Base-by-base conservation (phyloP, 345 rosid genomes). In the Arabis hirsuta region DNA sequence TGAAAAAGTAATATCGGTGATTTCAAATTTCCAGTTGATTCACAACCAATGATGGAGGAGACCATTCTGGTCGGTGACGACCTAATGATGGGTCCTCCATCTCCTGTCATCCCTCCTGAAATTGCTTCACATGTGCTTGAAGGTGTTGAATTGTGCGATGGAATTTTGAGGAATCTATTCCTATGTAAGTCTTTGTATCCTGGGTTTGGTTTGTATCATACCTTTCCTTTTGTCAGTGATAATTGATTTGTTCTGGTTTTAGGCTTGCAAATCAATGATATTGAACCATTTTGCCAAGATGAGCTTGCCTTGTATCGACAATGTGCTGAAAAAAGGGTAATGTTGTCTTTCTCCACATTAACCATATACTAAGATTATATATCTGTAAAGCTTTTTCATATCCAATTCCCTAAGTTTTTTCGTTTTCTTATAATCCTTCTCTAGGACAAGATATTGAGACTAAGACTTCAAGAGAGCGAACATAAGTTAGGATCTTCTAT, bases 41-140 rank as follows among this genome's bases (percentile, higher is more conserved):
- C 99, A 44, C 90, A 95, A 57, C 96, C 97, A 44, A 83, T 79
- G 8, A 91, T 95, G 96, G 99, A 91, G 86, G 97, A 95, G 83
- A 91, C 96, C 29, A 89, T 95, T 62, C 68, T 91, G 83, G 97
- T 91, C 2, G 93, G 96, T 59, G 99, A 90, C 71, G 97, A 95
- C 81, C 80, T 95, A 2, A 95, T 95, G 99, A 83, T 51, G 88
- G 96, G 98, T 16, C 96, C 90, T 38, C 96, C 97, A 55, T 91
- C 96, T 51, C 96, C 97, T 55, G 36, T 90, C 79, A 84, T 91
- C 67, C 96, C 97, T 43, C 87, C 84, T 70, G 99, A 95, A 81
- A 95, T 91, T 47, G 94, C 99, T 38, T 72, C 96, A 50, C 93
- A 91, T 69, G 95, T 94, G 55, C 85, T 94, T 42, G 84, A 89